These are phyloP conservation scores for Aechmea fasciata DNA, from an alignment of 176 grass and related monocot genomes.

Conservation along the genomic window DNA sequence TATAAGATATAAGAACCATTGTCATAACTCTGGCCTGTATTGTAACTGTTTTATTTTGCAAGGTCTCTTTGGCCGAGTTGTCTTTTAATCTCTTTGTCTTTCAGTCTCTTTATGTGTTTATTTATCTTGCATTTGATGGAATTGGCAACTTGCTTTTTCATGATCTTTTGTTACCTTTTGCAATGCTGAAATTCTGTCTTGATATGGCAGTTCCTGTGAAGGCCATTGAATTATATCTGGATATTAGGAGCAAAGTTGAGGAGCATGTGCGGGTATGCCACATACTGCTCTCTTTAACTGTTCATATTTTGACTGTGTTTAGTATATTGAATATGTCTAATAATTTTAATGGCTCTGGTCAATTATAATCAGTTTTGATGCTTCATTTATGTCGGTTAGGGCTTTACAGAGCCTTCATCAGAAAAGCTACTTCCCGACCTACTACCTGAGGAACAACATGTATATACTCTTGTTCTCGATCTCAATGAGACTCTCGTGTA, in stretches of 20 bases:
- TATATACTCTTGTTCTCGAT: conserved; percentile 90
- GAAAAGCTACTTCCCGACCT: conserved; percentile 89
- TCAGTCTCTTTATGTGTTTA: background rate
- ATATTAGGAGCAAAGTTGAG: conserved; percentile 54
- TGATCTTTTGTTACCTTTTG: conserved; percentile 21
- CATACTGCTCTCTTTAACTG: conserved; percentile 1
- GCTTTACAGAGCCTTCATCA: conserved; percentile 93
- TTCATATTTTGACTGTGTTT: background rate
- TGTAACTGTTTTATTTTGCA: background rate
- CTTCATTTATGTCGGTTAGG: conserved; percentile 31
- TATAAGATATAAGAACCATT: no score
- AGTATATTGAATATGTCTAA: conserved; percentile 13
- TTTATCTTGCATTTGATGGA: conserved; percentile 6
- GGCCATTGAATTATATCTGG: conserved; percentile 55
- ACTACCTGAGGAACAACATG: conserved; percentile 46
- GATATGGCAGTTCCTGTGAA: conserved; percentile 46
- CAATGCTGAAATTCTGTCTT: conserved; percentile 15
- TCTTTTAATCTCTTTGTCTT: background rate
- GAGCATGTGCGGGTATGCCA: conserved; percentile 66
- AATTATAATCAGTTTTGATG: conserved; percentile 13
- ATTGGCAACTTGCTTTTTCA: conserved; percentile 5
- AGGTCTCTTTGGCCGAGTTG: background rate
- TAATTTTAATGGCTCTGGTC: conserved; percentile 1
- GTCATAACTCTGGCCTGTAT: background rate
- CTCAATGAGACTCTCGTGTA: conserved; percentile 91